Evolutionary conservation across 345 rosid species (phyloP).

Genomic region (Murraya paniculata): DNA sequence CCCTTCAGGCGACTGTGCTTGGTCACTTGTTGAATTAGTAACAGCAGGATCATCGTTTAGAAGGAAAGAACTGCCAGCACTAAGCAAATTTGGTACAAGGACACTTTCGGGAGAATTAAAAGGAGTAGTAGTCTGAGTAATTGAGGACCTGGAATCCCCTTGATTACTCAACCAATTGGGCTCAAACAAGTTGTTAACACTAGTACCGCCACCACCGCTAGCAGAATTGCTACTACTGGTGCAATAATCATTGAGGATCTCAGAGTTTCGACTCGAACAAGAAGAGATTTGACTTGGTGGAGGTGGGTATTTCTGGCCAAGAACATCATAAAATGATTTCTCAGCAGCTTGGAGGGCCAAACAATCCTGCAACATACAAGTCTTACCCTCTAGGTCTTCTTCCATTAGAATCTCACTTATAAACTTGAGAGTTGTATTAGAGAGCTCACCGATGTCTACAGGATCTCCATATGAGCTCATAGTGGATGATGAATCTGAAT

Average conservation of each 20-base stretch:
- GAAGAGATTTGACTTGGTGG: constrained; percentile 13
- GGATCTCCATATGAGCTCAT: constrained; percentile 12
- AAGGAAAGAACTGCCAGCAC: neutral
- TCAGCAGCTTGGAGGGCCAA: constrained; percentile 64
- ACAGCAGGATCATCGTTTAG: neutral
- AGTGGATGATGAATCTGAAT: neutral
- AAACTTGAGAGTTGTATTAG: constrained; percentile 40
- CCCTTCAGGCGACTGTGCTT: neutral
- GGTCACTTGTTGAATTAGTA: neutral
- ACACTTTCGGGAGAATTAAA: constrained; percentile 19
- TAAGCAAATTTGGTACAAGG: constrained; percentile 19
- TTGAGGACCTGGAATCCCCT: constrained; percentile 1
- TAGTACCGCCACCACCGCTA: constrained; percentile 4
- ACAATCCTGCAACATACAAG: constrained; percentile 55
- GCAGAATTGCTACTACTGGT: constrained; percentile 6
- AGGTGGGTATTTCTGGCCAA: constrained; percentile 40
- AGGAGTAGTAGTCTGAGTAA: neutral
- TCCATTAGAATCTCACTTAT: constrained; percentile 61
- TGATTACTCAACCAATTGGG: constrained; percentile 3
- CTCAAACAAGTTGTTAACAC: constrained; percentile 10
- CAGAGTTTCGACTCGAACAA: neutral
- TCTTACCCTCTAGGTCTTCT: constrained; percentile 50
- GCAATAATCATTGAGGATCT: constrained; percentile 11
- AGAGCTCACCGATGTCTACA: constrained; percentile 10
- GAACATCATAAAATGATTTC: constrained; percentile 47